Evolutionary conservation across 2,329 filamentous ascomycete species (phyloP), one percentile per base, ranked within the genome.

Genomic region (Fusarium verticillioides): DNA sequence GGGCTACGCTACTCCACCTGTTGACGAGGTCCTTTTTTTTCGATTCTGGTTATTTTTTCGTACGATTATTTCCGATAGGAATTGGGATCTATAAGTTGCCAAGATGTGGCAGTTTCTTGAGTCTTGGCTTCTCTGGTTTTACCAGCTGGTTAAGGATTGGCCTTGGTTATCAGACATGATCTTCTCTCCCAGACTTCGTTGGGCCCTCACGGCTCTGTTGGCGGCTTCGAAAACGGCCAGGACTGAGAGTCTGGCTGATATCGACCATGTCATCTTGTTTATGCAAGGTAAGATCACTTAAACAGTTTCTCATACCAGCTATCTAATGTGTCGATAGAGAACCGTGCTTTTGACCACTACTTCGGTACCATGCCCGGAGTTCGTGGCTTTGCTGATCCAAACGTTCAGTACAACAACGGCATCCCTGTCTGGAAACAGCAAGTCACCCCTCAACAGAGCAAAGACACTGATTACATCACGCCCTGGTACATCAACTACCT

Each of bases 401-500:
- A 67, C 4, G 39, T 63, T 5, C 60, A 63, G 42, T 44, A 60
- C 19, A 63, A 63, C 53, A 58, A 47, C 4, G 63, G 39, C 3
- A 46, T 59, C 16, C 53, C 65, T 18, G 36, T 60, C 3, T 67
- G 65, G 65, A 32, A 67, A 28, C 65, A 67, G 9, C 57, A 46
- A 5, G 26, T 67, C 13, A 67, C 64, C 1, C 2, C 46, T 12
- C 6, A 67, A 3, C 65, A 67, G 13, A 67, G 46, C 12, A 21
- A 53, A 9, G 40, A 53, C 3, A 67, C 65, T 5, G 36, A 53
- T 4, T 37, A 67, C 40, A 67, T 67, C 13, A 67, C 63, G 0
- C 65, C 87, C 0, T 89, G 85, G 85, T 86, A 89, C 71, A 79
- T 90, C 26, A 88, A 88, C 72, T 88, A 89, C 70, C 81, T 85